Evolutionary conservation across 345 rosid genomes (phyloP).

Genomic region (Garcia nutans): DNA sequence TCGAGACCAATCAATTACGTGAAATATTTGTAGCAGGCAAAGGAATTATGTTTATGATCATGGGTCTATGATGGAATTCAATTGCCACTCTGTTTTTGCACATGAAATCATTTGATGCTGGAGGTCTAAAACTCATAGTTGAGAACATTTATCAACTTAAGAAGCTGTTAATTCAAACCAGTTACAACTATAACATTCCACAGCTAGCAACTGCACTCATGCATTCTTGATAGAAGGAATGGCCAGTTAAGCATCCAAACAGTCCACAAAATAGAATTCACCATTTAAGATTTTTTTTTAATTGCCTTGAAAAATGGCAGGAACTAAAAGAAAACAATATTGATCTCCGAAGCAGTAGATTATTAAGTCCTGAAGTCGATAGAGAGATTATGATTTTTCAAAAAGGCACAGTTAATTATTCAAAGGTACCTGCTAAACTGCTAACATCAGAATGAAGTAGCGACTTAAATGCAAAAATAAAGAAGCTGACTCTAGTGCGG

Average conservation of each 20-base stretch:
- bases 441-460: background rate
- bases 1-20: no score
- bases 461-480: background rate
- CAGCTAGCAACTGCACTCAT: background rate
- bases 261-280: background rate
- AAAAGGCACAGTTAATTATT: background rate
- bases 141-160: no score
- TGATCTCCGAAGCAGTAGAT: background rate
- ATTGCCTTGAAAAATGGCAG: background rate
- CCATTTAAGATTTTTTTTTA: background rate
- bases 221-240: background rate
- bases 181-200: background rate
- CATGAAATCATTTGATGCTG: no score
- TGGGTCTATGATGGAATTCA: no score
- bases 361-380: background rate
- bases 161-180: background rate
- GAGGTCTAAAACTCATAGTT: no score
- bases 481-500: background rate
- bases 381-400: background rate
- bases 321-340: background rate
- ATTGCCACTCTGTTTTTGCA: no score
- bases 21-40: no score
- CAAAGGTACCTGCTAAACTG: background rate
- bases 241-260: background rate
- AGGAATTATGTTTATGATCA: no score